A percentile compares a stretch with the other conserved stretches of the same genome.
Conservation (phyloP, 208 protist species). For the Wallacemonas sp. region DNA sequence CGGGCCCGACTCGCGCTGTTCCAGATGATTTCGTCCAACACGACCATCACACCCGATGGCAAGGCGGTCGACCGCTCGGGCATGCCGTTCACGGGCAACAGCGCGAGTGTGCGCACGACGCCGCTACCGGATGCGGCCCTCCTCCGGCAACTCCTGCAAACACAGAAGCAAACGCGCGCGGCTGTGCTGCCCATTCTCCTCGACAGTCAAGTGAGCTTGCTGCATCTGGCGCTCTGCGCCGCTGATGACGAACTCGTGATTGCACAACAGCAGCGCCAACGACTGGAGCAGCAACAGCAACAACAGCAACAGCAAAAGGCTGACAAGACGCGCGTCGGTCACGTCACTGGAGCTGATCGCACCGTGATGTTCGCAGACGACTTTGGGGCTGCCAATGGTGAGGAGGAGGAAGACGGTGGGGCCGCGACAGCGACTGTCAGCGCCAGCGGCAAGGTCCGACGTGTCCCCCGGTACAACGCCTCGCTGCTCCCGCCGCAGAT, state of each 20-base stretch:
- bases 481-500: conserved; percentile 5
- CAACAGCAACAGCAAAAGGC: conserved; percentile 1
- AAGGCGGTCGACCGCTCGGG: not conserved
- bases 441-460: too few species aligned
- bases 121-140: conserved; percentile 30
- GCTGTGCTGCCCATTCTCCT: conserved; percentile 49
- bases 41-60: conserved; percentile 4
- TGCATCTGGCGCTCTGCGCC: conserved; percentile 76
- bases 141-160: conserved; percentile 37
- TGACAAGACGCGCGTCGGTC: not conserved
- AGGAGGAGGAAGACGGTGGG: not conserved
- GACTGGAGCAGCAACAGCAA: conserved; percentile 4
- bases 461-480: conserved; percentile 5
- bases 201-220: conserved; percentile 72
- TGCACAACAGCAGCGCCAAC: conserved; percentile 13
- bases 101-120: not conserved
- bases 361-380: not conserved
- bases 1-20: not conserved
- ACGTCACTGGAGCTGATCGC: not conserved
- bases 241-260: conserved; percentile 71
- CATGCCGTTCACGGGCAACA: not conserved
- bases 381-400: not conserved
- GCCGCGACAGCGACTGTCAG: too few species aligned
- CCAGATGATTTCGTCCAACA: conserved; percentile 12
- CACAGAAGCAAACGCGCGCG: conserved; percentile 34